A percentile compares a stretch with the other conserved stretches of the same genome.
phyloP scores from a whole-genome alignment of 2,329 filamentous ascomycete genomes.

The Aspergillus japonicus region DNA sequence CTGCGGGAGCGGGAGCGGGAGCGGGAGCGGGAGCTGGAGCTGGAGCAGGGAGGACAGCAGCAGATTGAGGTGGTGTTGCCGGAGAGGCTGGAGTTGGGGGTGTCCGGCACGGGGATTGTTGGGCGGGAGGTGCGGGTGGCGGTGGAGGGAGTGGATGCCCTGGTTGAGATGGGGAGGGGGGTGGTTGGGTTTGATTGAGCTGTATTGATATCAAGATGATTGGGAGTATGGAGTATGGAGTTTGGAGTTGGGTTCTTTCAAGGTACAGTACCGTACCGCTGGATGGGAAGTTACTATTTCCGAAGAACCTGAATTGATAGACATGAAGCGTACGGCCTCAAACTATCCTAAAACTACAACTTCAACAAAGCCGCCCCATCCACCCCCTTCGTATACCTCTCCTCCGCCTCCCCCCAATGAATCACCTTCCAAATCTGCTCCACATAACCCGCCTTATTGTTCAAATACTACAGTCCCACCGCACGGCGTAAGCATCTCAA shows the following conservation, averaged over 20 bases:
- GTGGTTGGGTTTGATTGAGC: constrained; percentile 37
- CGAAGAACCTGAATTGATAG: too few relatives aligned
- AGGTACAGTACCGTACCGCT: too few relatives aligned
- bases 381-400: constrained; percentile 53
- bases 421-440: constrained; percentile 86
- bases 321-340: too few relatives aligned
- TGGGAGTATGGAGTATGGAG: too few relatives aligned
- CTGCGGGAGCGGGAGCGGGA: too few relatives aligned
- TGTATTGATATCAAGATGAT: not conserved
- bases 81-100: constrained; percentile 32
- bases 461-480: constrained; percentile 67
- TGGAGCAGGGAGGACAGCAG: not conserved
- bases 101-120: constrained; percentile 36
- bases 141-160: constrained; percentile 21
- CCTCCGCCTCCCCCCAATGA: constrained; percentile 85
- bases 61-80: constrained; percentile 31
- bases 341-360: constrained; percentile 14
- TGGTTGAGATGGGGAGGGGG: constrained; percentile 28
- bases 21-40: not conserved
- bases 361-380: constrained; percentile 27
- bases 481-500: too few relatives aligned
- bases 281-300: too few relatives aligned
- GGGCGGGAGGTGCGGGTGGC: constrained; percentile 33
- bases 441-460: constrained; percentile 92
- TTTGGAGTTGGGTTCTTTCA: not conserved